These are phyloP conservation scores for Yarrowia galli DNA, from an alignment of 1,139 yeast genomes.

Conservation along the genomic window DNA sequence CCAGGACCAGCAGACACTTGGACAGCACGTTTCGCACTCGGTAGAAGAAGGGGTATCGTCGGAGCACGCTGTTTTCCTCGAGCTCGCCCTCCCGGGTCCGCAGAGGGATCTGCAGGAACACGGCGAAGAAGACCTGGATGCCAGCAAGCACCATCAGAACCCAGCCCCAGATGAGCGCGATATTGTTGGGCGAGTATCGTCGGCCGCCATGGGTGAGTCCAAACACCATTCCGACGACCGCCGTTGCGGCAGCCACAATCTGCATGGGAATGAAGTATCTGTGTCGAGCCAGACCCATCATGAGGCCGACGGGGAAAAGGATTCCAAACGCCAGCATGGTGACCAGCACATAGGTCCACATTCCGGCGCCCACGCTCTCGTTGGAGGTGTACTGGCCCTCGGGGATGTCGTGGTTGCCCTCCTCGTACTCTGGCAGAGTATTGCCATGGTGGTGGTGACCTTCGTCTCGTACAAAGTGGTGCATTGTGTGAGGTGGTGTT, in stretches of 20 bases:
- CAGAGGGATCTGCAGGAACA: constrained; percentile 49
- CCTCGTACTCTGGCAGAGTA: constrained; percentile 33
- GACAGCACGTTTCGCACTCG: constrained; percentile 48
- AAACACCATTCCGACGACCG: constrained; percentile 52
- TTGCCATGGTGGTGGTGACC: constrained; percentile 33
- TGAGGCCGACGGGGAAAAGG: constrained; percentile 54
- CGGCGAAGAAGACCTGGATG: constrained; percentile 50
- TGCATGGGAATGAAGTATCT: constrained; percentile 54
- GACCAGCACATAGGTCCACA: constrained; percentile 52
- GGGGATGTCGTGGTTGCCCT: constrained; percentile 36
- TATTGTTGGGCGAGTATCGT: constrained; percentile 48
- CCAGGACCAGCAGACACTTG: constrained; percentile 51
- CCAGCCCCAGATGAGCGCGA: constrained; percentile 50
- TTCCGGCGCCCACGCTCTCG: constrained; percentile 38
- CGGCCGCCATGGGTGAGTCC: constrained; percentile 54
- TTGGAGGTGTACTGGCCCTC: constrained; percentile 35
- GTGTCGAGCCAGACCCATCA: constrained; percentile 52
- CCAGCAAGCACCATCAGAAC: constrained; percentile 47
- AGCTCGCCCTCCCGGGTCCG: constrained; percentile 34
- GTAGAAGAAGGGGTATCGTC: constrained; percentile 33
- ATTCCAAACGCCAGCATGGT: constrained; percentile 54
- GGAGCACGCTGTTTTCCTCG: constrained; percentile 12
- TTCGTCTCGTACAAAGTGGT: constrained; percentile 35
- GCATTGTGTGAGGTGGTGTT: constrained; percentile 29
- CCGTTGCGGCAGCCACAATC: constrained; percentile 49